Conservation (phyloP, 1,284 basidiomycete species). For the Apiotrichum sp. region DNA sequence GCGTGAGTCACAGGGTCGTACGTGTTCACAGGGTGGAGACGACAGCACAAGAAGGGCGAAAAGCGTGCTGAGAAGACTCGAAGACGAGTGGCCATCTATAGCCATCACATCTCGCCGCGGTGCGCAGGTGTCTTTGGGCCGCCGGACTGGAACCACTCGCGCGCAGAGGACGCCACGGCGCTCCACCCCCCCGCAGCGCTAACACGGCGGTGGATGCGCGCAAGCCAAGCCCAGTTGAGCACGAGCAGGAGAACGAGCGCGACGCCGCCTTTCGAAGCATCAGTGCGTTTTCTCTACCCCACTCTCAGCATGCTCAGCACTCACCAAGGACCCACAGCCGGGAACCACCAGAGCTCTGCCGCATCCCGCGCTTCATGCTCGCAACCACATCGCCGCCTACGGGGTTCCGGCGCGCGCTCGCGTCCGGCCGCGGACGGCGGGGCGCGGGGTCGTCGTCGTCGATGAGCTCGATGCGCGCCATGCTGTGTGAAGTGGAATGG, state of each 20-base stretch:
- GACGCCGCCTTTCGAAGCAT: constrained; percentile 4
- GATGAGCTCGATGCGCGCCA: constrained; percentile 1
- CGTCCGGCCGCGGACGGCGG: neutral
- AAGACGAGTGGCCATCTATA: no score
- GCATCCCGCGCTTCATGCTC: constrained; percentile 31
- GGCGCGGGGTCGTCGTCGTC: neutral
- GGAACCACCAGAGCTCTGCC: neutral
- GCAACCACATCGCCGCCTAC: constrained; percentile 30
- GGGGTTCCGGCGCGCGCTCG: constrained; percentile 3
- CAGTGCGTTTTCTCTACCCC: constrained; percentile 4
- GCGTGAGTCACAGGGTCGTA: no score
- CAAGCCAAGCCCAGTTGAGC: constrained; percentile 21
- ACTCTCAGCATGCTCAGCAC: neutral
- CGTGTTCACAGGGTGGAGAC: no score
- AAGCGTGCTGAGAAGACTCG: no score
- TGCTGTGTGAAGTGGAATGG: neutral
- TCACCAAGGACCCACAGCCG: constrained; percentile 7
- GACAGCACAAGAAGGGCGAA: no score
- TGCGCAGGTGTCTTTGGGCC: no score
- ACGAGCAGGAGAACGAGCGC: constrained; percentile 18
- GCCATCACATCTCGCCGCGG: no score
- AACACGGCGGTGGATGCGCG: constrained; percentile 8
- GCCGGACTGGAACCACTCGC: neutral
- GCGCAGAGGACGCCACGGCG: neutral
- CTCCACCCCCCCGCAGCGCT: constrained; percentile 11